Conservation (phyloP, 1,284 basidiomycete species). For the Austroboletus rostrupii region DNA sequence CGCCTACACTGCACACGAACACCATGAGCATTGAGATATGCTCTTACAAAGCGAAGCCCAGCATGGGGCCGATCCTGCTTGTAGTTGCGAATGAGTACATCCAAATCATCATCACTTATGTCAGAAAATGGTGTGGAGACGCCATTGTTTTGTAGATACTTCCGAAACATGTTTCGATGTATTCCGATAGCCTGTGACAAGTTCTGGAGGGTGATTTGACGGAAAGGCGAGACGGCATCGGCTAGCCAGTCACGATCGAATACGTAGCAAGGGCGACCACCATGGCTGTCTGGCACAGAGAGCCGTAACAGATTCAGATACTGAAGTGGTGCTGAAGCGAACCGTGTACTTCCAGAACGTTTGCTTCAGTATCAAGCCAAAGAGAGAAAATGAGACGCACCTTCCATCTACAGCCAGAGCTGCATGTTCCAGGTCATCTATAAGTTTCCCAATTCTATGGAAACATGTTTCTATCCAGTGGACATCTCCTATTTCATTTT, state of each 20-base stretch:
- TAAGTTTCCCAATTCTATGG: neutral
- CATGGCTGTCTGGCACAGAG: no score
- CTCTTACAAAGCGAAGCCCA: slow-evolving; percentile 1
- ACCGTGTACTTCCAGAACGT: no score
- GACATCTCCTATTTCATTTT: neutral
- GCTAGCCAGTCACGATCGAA: neutral
- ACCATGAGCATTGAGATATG: neutral
- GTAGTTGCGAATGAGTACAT: neutral
- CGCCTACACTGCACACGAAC: neutral
- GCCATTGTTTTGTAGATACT: neutral
- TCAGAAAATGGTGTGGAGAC: neutral
- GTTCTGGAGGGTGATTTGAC: neutral
- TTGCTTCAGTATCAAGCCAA: no score
- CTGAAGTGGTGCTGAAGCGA: no score
- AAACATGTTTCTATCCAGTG: neutral
- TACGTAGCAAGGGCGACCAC: neutral
- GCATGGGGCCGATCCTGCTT: neutral
- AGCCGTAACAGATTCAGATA: no score
- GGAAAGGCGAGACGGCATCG: neutral
- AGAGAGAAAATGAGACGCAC: neutral
- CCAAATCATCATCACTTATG: neutral
- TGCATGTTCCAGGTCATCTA: neutral
- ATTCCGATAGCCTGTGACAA: neutral
- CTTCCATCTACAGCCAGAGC: neutral
- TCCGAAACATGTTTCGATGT: neutral